phyloP scores from a whole-genome alignment of 768 basidiomycete species.

The Trametopsis cervina region DNA sequence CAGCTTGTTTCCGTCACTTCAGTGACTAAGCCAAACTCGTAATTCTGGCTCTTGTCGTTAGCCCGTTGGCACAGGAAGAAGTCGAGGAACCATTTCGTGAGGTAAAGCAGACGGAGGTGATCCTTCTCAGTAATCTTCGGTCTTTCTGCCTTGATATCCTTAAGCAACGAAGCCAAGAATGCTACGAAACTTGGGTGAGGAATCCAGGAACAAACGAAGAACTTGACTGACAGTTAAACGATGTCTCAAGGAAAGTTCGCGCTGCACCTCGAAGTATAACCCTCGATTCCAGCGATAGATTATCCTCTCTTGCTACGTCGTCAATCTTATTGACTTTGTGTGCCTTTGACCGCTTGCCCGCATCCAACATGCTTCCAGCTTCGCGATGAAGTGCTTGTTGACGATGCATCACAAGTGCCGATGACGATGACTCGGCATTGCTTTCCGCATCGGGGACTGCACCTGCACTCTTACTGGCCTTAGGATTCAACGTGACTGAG shows the following conservation, averaged over 20 bases:
- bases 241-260: conserved; percentile 66
- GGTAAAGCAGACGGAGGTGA: conserved; percentile 79
- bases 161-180: conserved; percentile 80
- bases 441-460: conserved; percentile 17
- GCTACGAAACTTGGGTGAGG: conserved; percentile 26
- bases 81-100: conserved; percentile 88
- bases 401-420: conserved; percentile 74
- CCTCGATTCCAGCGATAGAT: conserved; percentile 58
- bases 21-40: conserved; percentile 69
- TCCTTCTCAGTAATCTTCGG: conserved; percentile 94
- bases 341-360: conserved; percentile 38
- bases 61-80: conserved; percentile 63
- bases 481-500: conserved; percentile 62
- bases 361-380: conserved; percentile 62
- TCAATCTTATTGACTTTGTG: conserved; percentile 57
- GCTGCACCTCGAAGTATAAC: conserved; percentile 62
- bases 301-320: conserved; percentile 62
- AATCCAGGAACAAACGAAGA: conserved; percentile 4
- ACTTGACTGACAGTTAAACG: conserved; percentile 76
- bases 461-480: conserved; percentile 13
- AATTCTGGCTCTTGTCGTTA: conserved; percentile 36
- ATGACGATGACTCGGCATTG: conserved; percentile 29
- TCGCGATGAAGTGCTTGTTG: conserved; percentile 73
- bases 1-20: conserved; percentile 83
- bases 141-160: conserved; percentile 90